phyloP scores from a whole-genome alignment of 2,329 filamentous ascomycete species.

The Alternaria arbusti region DNA sequence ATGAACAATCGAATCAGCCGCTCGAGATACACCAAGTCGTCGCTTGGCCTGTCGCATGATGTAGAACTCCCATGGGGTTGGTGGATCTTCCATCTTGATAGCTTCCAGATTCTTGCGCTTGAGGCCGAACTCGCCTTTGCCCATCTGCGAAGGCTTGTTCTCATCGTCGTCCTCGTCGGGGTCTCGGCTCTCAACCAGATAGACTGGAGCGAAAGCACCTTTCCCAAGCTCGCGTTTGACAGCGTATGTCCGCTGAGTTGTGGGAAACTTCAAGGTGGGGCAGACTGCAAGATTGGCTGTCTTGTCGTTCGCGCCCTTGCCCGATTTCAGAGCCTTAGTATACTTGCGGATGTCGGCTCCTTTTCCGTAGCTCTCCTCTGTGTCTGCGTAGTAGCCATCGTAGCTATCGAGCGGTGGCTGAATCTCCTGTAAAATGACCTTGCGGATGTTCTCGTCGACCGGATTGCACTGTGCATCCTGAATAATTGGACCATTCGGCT shows the following conservation, averaged over 20 bases:
- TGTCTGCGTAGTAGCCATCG: constrained; percentile 79
- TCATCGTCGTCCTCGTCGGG: constrained; percentile 55
- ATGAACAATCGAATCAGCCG: constrained; percentile 76
- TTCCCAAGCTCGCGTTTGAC: constrained; percentile 87
- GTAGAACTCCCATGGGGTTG: constrained; percentile 93
- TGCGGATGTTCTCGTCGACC: constrained; percentile 75
- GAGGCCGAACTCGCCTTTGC: constrained; percentile 66
- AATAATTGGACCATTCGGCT: constrained; percentile 74
- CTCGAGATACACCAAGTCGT: constrained; percentile 74
- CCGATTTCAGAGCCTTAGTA: constrained; percentile 70
- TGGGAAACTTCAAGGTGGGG: constrained; percentile 72
- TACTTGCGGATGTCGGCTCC: constrained; percentile 81
- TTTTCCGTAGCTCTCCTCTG: constrained; percentile 67
- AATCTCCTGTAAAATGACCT: constrained; percentile 75
- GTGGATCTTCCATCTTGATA: constrained; percentile 91
- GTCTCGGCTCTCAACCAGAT: constrained; percentile 79
- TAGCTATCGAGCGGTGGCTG: constrained; percentile 77
- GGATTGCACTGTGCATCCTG: constrained; percentile 87
- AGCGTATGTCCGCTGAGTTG: constrained; percentile 71
- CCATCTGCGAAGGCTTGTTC: constrained; percentile 60
- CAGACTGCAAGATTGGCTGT: constrained; percentile 65
- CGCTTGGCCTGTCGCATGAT: constrained; percentile 85
- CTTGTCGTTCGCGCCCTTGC: constrained; percentile 63
- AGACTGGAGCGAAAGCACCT: constrained; percentile 94
- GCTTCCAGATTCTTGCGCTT: constrained; percentile 74